Base-by-base conservation (phyloP, 2,329 filamentous ascomycete genomes). In the Stagonosporopsis tanaceti region DNA sequence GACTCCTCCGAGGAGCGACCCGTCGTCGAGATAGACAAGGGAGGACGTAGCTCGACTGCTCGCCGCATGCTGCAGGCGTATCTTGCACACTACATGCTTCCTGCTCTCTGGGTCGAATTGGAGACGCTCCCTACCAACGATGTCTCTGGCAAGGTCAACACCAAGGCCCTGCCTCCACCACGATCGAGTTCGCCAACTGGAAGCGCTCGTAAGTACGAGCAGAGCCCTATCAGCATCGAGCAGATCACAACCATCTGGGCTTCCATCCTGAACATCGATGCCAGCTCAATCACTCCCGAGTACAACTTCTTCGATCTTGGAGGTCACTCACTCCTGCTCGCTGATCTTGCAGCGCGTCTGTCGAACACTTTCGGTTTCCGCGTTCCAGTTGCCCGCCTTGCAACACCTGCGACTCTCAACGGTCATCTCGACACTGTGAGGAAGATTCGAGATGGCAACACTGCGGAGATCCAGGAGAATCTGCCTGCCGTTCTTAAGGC, bases 71-170 rank as follows among this genome's bases (percentile, higher is more conserved):
- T 94, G 2, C 82, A 87, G 1, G 79, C 84, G 15, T 86, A 87
- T 61, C 82, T 94, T 28, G 91, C 91, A 1, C 89, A 91, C 60
- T 94, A 94, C 76, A 93, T 94, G 91, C 89, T 94, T 51, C 91
- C 91, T 0, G 83, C 89, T 0, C 75, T 93, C 3, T 94, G 91
- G 91, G 87, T 93, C 35, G 85, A 89, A 67, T 76, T 93, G 30
- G 84, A 89, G 2, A 83, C 84, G 59, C 77, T 94, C 5, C 91
- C 91, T 0, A 93, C 90, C 0, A 88, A 92, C 65, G 87, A 86
- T 47, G 91, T 94, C 1, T 93, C 90, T 14, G 91, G 91, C 20
- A 94, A 94, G 77, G 86, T 88, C 20, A 89, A 94, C 66, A 80
- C 90, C 53, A 91, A 91, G 73, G 81, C 84, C 12, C 81, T 94